phyloP scores from a whole-genome alignment of 2,329 filamentous ascomycete genomes.

The Arachnomyces sp. region DNA sequence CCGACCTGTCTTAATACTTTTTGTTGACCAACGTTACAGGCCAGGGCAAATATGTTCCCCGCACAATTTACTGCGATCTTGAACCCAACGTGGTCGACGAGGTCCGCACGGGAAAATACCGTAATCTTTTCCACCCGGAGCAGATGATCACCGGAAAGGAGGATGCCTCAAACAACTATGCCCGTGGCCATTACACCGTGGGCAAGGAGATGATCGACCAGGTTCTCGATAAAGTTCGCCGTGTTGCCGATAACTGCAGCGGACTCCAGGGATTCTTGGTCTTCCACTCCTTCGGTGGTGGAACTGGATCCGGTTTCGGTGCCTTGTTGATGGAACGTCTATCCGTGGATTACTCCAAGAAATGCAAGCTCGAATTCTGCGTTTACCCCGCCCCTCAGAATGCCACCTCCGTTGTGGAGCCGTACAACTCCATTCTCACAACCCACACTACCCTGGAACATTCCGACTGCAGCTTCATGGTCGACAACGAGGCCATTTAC shows the following conservation, averaged over 20 bases:
- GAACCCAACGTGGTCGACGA: slow-evolving; percentile 99
- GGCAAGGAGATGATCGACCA: slow-evolving; percentile 99
- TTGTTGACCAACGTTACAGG: slow-evolving; percentile 47
- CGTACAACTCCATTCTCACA: slow-evolving; percentile 98
- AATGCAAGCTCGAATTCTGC: slow-evolving; percentile 99
- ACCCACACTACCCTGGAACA: slow-evolving; percentile 99
- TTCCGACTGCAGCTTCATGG: slow-evolving; percentile 99
- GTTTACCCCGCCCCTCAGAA: slow-evolving; percentile 98
- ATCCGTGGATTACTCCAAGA: slow-evolving; percentile 99
- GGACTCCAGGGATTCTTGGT: slow-evolving; percentile 98
- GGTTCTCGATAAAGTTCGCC: slow-evolving; percentile 94
- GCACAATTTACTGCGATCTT: slow-evolving; percentile 98
- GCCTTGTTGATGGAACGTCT: slow-evolving; percentile 98
- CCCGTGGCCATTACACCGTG: slow-evolving; percentile 98
- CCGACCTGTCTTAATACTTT: slow-evolving; percentile 16
- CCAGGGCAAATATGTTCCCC: slow-evolving; percentile 97
- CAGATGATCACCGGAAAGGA: slow-evolving; percentile 99
- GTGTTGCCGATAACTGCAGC: slow-evolving; percentile 94
- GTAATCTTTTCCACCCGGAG: slow-evolving; percentile 95
- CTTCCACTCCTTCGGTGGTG: slow-evolving; percentile 99
- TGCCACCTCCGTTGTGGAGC: slow-evolving; percentile 95
- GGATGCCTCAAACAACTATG: slow-evolving; percentile 99
- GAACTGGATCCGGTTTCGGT: slow-evolving; percentile 97
- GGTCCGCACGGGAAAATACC: slow-evolving; percentile 95
- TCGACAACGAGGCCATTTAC: slow-evolving; percentile 99